Base-by-base conservation (phyloP, 495 filamentous ascomycete genomes). In the Penicillium paxilli region DNA sequence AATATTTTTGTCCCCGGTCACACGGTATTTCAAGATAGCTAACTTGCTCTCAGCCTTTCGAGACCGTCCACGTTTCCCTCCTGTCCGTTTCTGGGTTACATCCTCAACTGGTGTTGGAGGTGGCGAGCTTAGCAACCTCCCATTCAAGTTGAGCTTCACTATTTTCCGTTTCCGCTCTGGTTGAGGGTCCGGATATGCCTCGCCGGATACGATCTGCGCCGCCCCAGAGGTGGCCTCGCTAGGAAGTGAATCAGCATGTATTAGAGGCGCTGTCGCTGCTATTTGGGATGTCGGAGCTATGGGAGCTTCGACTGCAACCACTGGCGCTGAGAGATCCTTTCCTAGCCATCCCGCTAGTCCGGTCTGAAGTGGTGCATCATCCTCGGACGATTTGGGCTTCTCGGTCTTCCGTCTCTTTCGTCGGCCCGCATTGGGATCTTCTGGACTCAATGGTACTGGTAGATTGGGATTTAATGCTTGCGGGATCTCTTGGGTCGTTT, bases 101-200 rank as follows among this genome's bases (percentile, higher is more conserved):
- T 66, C 58, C 11, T 52, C 61, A 4, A 57, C 23, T 6, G 63
- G 60, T 32, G 66, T 68, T 7, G 51, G 45, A 12, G 64, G 63
- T 14, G 83, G 78, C 0, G 83, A 85, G 26, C 79, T 74, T n/a
- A 77, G 48, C 17, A 86, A 69, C 45, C 77, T 80, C n/a, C 83
- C 84, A 57, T 82, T 82, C 1, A 73, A 53, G 57, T 80, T 81
- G 17, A 86, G 55, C 56, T 75, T 79, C 17, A 86, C 60, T n/a
- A 73, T 74, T 59, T 80, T 84, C 47, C 69, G 73, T 16, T 66
- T 60, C 12, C 41, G 54, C 44, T 54, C 42, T 28, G 28, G 33
- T 4, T 14, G 17, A 16, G 10, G 9, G 19, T 16, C 17, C 10
- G 21, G 12, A 14, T 19, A 1, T 54, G 23, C 12, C 5, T 42